Percentiles rank a stretch among this genome's conserved stretches.
Evolutionary conservation across 2,329 filamentous ascomycete genomes (phyloP).

Genomic region (Ophiocordyceps unilateralis): DNA sequence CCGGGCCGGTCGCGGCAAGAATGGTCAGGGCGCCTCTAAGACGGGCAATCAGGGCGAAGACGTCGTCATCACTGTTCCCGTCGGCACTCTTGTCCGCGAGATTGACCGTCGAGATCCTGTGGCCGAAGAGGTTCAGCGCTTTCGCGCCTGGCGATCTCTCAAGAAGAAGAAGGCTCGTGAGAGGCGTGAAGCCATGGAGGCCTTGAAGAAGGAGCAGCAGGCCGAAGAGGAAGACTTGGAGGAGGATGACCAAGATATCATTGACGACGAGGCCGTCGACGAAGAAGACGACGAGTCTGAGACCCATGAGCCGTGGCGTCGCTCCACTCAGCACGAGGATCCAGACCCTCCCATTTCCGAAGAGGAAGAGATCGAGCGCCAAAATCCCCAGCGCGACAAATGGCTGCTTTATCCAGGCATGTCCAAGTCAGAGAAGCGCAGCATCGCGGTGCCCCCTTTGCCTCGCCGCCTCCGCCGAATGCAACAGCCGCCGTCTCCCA

Average conservation of each 20-base stretch:
- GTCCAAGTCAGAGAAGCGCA: constrained; percentile 47
- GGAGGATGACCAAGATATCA: constrained; percentile 1
- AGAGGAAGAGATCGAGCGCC: constrained; percentile 19
- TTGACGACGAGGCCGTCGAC: constrained; percentile 1
- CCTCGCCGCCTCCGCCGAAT: constrained; percentile 35
- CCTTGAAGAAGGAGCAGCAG: constrained; percentile 14
- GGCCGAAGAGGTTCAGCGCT: constrained; percentile 38
- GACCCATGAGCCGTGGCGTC: neutral
- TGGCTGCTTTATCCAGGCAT: constrained; percentile 80
- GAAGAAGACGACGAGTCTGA: constrained; percentile 1
- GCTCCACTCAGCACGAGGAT: neutral
- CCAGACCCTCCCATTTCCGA: too few relatives aligned
- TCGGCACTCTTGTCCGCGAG: constrained; percentile 82
- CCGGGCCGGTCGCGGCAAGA: constrained; percentile 58
- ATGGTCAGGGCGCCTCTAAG: constrained; percentile 56
- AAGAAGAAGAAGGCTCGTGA: constrained; percentile 15
- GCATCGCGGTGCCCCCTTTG: constrained; percentile 30
- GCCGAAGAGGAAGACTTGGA: neutral
- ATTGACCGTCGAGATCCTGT: constrained; percentile 62
- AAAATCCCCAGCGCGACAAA: constrained; percentile 43
- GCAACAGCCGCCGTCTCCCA: constrained; percentile 54
- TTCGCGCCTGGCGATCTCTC: constrained; percentile 14
- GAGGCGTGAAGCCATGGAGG: constrained; percentile 4
- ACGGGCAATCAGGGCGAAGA: constrained; percentile 74
- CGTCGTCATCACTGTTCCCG: constrained; percentile 73